Conservation (phyloP, 192 early-diverging fungal genomes). For the Coemansia sp. region DNA sequence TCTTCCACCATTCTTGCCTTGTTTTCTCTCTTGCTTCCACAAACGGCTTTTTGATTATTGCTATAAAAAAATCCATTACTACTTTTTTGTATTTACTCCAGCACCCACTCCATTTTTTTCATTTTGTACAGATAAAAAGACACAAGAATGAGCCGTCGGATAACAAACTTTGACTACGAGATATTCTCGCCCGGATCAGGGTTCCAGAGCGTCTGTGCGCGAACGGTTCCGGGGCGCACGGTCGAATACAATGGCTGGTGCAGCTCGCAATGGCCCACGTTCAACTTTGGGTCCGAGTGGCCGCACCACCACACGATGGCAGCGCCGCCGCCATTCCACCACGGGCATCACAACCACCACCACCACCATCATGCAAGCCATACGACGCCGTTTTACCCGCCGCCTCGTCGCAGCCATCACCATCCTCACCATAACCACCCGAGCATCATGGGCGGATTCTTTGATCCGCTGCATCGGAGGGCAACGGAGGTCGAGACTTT, state of each 20-base stretch:
- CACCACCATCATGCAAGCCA: not conserved
- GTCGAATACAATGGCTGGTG: constrained; percentile 18
- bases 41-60: no score
- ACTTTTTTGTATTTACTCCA: no score
- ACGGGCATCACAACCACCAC: not conserved
- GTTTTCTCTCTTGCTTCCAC: no score
- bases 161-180: constrained; percentile 46
- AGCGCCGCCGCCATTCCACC: not conserved
- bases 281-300: not conserved
- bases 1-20: no score
- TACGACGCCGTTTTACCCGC: constrained; percentile 16
- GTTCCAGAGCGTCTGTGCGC: constrained; percentile 34
- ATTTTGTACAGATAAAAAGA: no score
- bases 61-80: no score
- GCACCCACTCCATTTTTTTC: no score
- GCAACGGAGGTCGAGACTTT: constrained; percentile 15
- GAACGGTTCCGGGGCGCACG: constrained; percentile 28
- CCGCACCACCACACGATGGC: constrained; percentile 6
- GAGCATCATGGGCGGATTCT: constrained; percentile 7
- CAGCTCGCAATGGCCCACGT: constrained; percentile 9
- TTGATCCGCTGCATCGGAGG: constrained; percentile 1
- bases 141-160: constrained; percentile 15
- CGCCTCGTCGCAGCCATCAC: no score
- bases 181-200: constrained; percentile 25
- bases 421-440: not conserved